Evolutionary conservation across 2,329 filamentous ascomycete species (phyloP).

Genomic region (Fonsecaea erecta): DNA sequence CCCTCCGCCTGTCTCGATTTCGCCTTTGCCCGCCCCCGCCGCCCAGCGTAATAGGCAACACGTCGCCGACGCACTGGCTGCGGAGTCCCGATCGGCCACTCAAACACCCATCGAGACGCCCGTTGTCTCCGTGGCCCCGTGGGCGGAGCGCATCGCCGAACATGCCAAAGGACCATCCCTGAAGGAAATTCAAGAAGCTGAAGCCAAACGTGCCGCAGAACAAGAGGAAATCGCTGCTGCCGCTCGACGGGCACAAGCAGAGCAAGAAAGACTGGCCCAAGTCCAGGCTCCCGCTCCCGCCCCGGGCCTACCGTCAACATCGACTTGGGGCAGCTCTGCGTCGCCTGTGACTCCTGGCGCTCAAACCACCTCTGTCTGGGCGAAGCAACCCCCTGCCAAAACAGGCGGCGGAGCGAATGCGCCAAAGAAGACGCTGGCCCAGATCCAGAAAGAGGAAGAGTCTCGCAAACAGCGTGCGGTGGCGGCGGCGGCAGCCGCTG

Average conservation of each 20-base stretch:
- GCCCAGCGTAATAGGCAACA: constrained; percentile 84
- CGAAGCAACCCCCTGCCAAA: constrained; percentile 55
- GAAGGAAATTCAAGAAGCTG: constrained; percentile 94
- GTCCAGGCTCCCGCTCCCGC: constrained; percentile 70
- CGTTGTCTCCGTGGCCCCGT: constrained; percentile 80
- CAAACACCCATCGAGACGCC: constrained; percentile 72
- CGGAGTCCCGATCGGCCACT: constrained; percentile 72
- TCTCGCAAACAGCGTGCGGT: constrained; percentile 78
- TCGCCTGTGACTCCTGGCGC: constrained; percentile 69
- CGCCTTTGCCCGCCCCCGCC: constrained; percentile 83
- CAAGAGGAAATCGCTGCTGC: constrained; percentile 80
- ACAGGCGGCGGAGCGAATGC: constrained; percentile 42
- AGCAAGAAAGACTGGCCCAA: constrained; percentile 70
- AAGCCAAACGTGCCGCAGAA: constrained; percentile 90
- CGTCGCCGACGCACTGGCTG: constrained; percentile 73
- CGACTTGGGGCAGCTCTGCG: constrained; percentile 80
- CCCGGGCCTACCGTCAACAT: constrained; percentile 79
- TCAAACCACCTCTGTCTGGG: constrained; percentile 51
- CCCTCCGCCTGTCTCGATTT: constrained; percentile 74
- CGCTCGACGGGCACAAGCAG: constrained; percentile 72
- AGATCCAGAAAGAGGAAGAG: constrained; percentile 97
- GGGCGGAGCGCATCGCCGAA: constrained; percentile 82
- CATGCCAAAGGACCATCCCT: constrained; percentile 83
- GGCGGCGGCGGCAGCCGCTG: constrained; percentile 53
- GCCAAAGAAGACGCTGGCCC: constrained; percentile 87